Base-by-base conservation (phyloP, 352 stramenopile species). In the Pythium oligandrum region DNA sequence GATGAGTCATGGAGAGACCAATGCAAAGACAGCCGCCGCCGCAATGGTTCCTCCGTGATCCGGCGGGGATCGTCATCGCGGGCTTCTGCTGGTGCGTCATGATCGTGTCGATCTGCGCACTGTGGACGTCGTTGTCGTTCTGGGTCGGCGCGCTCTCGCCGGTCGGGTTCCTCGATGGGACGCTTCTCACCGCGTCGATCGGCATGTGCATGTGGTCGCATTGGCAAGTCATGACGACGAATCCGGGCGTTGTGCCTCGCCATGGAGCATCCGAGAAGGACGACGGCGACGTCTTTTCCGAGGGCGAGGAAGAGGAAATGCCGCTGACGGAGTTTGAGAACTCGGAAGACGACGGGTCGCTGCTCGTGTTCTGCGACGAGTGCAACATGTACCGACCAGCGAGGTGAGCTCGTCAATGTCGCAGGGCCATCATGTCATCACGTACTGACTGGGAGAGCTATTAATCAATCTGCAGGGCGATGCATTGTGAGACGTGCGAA, bases 361-460 rank as follows among this genome's bases (percentile, higher is more conserved):
- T 92, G 53, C 66, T 86, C 5, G 62, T 94, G 11, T 91, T 88
- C 55, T 94, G 84, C 49, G 84, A 94, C 56, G 65, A 85, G 40
- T 94, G 84, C 58, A 78, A 80, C 44, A 79, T 86, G 49, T 87
- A 90, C 61, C 70, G 80, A 0, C 84, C 84, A 3, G 72, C 78
- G 34, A 81, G 83, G 83, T 90, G 44, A 6, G 49, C 17, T 26
- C 17, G 17, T 26, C 17, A 26, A 26, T 26, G 17, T 26, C 17
- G 17, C 17, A 26, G 17, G 17, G 17, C 17, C 17, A 26, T 26
- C 17, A 26, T 26, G 17, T 26, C 17, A 26, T 26, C 17, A 26
- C 17, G 17, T 26, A 26, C 17, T 26, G 17, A 26, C 17, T 26
- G 17, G 17, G 17, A 26, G 17, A 26, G 17, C 17, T 26, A 26